Conservation (phyloP, 2,329 filamentous ascomycete species). For the Atkinsonella hypoxylon region DNA sequence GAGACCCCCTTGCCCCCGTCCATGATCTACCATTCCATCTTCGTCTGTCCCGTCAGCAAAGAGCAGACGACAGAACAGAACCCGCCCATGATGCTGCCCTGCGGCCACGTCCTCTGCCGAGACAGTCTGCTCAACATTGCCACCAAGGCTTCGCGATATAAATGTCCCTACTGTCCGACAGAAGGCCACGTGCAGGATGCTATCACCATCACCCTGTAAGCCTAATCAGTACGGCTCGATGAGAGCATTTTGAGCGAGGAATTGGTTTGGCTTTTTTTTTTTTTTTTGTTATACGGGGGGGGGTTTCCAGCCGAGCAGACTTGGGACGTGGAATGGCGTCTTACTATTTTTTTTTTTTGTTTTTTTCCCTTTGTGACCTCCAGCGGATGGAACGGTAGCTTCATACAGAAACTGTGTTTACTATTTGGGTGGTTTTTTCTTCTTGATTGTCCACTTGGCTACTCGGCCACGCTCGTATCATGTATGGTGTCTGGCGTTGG, state of each 20-base stretch:
- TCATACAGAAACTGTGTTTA: background rate
- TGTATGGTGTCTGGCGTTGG: background rate
- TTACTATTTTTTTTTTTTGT: background rate
- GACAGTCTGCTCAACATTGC: conserved; percentile 71
- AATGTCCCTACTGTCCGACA: conserved; percentile 89
- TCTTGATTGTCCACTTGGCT: background rate
- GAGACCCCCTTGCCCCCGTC: conserved; percentile 47
- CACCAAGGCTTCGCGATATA: conserved; percentile 70
- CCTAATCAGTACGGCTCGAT: background rate
- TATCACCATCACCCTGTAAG: conserved; percentile 53
- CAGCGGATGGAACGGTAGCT: background rate
- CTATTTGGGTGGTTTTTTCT: background rate
- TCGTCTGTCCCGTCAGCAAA: conserved; percentile 94
- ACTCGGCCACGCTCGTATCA: background rate
- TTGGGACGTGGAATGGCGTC: background rate
- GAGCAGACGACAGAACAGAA: conserved; percentile 90
- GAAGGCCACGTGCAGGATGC: conserved; percentile 73
- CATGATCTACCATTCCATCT: conserved; percentile 84
- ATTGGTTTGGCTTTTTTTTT: no score
- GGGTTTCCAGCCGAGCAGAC: no score
- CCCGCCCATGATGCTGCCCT: conserved; percentile 93
- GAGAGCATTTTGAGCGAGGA: background rate
- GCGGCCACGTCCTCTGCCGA: conserved; percentile 83
- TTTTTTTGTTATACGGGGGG: no score
- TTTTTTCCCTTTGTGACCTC: background rate